A percentile compares a stretch with the other conserved stretches of the same genome.
Evolutionary conservation across 768 basidiomycete genomes (phyloP).

Genomic region (Suillus luteus): DNA sequence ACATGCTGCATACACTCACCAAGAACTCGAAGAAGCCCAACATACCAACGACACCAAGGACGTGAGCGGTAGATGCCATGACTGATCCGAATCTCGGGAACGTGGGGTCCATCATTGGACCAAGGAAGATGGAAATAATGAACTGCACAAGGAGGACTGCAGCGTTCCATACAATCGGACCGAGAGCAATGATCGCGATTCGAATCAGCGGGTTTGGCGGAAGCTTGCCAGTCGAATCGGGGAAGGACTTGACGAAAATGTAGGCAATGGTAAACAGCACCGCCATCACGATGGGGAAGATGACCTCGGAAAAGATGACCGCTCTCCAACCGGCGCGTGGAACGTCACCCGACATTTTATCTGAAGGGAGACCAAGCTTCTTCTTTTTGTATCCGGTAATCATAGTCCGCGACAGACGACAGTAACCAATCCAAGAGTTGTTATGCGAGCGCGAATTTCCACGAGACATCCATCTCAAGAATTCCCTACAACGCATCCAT

Average conservation of each 20-base stretch:
- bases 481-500: slow-evolving; percentile 62
- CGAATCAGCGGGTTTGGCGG: slow-evolving; percentile 87
- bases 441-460: slow-evolving; percentile 97
- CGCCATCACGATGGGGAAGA: slow-evolving; percentile 87
- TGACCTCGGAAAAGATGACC: slow-evolving; percentile 82
- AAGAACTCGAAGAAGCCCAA: slow-evolving; percentile 96
- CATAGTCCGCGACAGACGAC: slow-evolving; percentile 95
- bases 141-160: slow-evolving; percentile 85
- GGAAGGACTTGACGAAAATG: slow-evolving; percentile 92
- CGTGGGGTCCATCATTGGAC: slow-evolving; percentile 82
- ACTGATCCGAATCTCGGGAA: slow-evolving; percentile 90
- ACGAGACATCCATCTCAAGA: slow-evolving; percentile 97
- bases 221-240: slow-evolving; percentile 54
- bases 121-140: slow-evolving; percentile 88
- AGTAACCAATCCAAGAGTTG: slow-evolving; percentile 99
- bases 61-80: slow-evolving; percentile 90
- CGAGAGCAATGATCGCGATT: slow-evolving; percentile 89
- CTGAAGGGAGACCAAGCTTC: slow-evolving; percentile 93
- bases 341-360: slow-evolving; percentile 94
- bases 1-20: slow-evolving; percentile 46
- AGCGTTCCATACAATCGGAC: slow-evolving; percentile 95
- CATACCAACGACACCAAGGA: slow-evolving; percentile 80
- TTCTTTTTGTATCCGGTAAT: slow-evolving; percentile 99
- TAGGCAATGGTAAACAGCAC: slow-evolving; percentile 85
- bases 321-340: slow-evolving; percentile 93